Evolutionary conservation across 257 asterid genomes (phyloP), one percentile per base, ranked within the genome.

Genomic region (Sherardia arvensis): DNA sequence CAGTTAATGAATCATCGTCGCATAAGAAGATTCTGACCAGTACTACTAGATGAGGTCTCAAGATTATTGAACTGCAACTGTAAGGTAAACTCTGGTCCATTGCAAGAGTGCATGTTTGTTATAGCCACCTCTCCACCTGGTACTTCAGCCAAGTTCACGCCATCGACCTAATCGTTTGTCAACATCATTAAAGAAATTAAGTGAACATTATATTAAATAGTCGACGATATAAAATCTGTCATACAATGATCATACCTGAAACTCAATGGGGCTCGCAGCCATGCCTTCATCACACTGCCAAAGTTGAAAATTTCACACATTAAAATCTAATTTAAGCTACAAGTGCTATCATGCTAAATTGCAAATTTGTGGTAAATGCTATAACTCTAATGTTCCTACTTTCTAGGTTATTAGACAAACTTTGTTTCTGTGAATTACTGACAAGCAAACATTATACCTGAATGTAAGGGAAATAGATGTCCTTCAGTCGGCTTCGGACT

Each of bases 111-210:
- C 59, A 80, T 40, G 80, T 89, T 83, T 29, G 96, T 83, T 2
- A 67, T 74, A 5, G 87, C 93, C 26, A 81, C 88, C 73, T 86
- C 96, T 40, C 96, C 96, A 17, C 84, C 77, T 32, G 36, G 62
- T 49, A 86, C 51, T 68, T 66, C 89, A 0, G 85, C 82, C 71
- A 89, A 83, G 56, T 84, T 68, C 32, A 21, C 18, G 64, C 74
- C 85, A 69, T 86, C 86, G 73, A 89, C 95, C 96, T 89, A 79
- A 57, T n/a, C n/a, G n/a, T n/a, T n/a, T n/a, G n/a, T n/a, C n/a
- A n/a, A n/a, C n/a, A n/a, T 62, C 45, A 14, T 5, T 18, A 26
- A 7, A 20, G 23, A 20, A 0, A 22, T 20, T 2, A 30, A 12
- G 36, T 21, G 29, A 12, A 59, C 34, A 6, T 18, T 54, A 22